phyloP scores from a whole-genome alignment of 257 asterid species.

The Ehretia macrophylla region DNA sequence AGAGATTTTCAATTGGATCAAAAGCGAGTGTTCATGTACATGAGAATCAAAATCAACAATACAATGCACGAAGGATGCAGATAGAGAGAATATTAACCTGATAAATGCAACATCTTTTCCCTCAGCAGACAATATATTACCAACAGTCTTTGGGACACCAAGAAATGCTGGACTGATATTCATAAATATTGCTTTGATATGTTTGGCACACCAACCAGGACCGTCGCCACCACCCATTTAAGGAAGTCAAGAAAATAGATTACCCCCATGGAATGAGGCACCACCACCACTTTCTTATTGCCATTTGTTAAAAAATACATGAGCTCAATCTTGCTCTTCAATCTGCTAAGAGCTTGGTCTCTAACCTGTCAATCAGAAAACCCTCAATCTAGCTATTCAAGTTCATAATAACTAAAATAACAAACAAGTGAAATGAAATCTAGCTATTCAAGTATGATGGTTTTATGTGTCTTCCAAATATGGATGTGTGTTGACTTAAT shows the following conservation, averaged over 20 bases:
- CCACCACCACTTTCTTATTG: slow-evolving; percentile 73
- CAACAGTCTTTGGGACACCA: slow-evolving; percentile 80
- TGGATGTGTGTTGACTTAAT: too few relatives aligned
- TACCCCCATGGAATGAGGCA: slow-evolving; percentile 96
- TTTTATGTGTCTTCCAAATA: too few relatives aligned
- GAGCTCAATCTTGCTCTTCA: slow-evolving; percentile 92
- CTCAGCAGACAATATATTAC: slow-evolving; percentile 72
- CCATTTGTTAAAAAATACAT: slow-evolving; percentile 73
- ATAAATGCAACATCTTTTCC: slow-evolving; percentile 76
- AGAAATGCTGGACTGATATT: slow-evolving; percentile 80
- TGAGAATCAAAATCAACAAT: neutral
- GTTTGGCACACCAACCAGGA: slow-evolving; percentile 75
- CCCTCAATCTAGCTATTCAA: neutral
- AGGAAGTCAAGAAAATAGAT: slow-evolving; percentile 83
- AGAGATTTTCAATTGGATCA: neutral
- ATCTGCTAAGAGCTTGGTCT: slow-evolving; percentile 71
- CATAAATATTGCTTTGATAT: slow-evolving; percentile 80
- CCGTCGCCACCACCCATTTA: slow-evolving; percentile 98
- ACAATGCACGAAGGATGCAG: neutral
- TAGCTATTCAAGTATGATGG: too few relatives aligned
- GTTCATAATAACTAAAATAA: neutral
- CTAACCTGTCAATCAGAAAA: slow-evolving; percentile 50
- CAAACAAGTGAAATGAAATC: neutral
- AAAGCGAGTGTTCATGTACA: neutral
- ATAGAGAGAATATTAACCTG: slow-evolving; percentile 42